These are phyloP conservation scores for Tieghemiomyces parasiticus DNA, from an alignment of 192 early-diverging fungal genomes.

Conservation along the genomic window DNA sequence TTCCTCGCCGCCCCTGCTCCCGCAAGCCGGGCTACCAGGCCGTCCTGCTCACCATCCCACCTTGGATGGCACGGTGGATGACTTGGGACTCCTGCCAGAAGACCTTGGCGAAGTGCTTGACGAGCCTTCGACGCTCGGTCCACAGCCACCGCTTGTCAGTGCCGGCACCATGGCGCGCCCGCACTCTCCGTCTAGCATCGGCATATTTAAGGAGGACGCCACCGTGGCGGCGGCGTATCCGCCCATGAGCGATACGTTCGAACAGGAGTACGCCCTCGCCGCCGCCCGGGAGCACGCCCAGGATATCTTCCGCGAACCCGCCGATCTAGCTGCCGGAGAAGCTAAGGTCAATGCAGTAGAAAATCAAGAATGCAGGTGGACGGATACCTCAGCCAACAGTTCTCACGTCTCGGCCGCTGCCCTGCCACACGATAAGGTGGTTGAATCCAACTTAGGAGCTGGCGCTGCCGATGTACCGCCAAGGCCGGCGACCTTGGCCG, in stretches of 20 bases:
- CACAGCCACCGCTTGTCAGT: neutral
- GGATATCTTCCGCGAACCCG: constrained; percentile 4
- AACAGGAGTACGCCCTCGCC: constrained; percentile 4
- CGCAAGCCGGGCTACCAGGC: no score
- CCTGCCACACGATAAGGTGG: neutral
- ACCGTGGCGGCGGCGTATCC: neutral
- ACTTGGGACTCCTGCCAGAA: neutral
- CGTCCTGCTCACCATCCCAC: neutral
- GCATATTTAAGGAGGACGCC: neutral
- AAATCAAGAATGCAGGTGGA: neutral
- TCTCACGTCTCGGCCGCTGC: neutral
- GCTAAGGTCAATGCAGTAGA: neutral
- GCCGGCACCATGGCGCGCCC: neutral
- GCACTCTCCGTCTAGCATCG: neutral
- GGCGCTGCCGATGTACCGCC: neutral
- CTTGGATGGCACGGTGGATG: neutral
- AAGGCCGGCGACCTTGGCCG: neutral
- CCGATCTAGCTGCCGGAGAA: neutral
- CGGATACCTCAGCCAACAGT: neutral
- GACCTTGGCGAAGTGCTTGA: neutral
- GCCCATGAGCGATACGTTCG: constrained; percentile 6
- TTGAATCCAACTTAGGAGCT: neutral
- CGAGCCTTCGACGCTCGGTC: neutral
- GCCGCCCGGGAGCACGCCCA: constrained; percentile 8
- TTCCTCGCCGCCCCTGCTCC: neutral